Evolutionary conservation across 257 asterid genomes (phyloP).

Genomic region (Fraxinus excelsior): DNA sequence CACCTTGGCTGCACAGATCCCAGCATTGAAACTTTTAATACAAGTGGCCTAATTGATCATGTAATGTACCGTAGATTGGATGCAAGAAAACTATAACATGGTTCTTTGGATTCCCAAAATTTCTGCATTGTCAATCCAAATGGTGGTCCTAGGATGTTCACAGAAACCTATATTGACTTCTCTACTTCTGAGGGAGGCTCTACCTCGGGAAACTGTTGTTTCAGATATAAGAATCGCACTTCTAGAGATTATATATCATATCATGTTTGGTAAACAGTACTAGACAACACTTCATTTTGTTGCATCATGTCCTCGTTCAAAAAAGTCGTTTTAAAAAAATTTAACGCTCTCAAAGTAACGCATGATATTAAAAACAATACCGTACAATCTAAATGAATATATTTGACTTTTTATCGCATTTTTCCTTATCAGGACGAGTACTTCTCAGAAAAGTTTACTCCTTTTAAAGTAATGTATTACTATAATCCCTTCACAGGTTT

Average conservation of each 20-base stretch:
- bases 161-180: slow-evolving; percentile 15
- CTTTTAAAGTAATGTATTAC: not conserved
- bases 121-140: slow-evolving; percentile 32
- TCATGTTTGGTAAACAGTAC: not conserved
- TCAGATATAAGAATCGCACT: not conserved
- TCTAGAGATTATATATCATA: no score
- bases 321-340: not conserved
- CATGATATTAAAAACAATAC: not conserved
- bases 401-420: not conserved
- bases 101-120: not conserved
- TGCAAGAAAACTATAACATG: not conserved
- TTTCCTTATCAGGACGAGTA: not conserved
- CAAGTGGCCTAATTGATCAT: slow-evolving; percentile 18
- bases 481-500: slow-evolving; percentile 5
- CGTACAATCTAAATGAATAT: not conserved
- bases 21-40: not conserved
- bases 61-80: slow-evolving; percentile 35
- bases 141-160: slow-evolving; percentile 32
- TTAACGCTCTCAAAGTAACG: not conserved
- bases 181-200: slow-evolving; percentile 9
- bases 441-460: not conserved
- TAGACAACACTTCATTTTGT: not conserved
- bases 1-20: slow-evolving; percentile 11
- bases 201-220: not conserved
- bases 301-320: not conserved